Base-by-base conservation (phyloP, 495 filamentous ascomycete genomes). In the Penicillium argentinense region DNA sequence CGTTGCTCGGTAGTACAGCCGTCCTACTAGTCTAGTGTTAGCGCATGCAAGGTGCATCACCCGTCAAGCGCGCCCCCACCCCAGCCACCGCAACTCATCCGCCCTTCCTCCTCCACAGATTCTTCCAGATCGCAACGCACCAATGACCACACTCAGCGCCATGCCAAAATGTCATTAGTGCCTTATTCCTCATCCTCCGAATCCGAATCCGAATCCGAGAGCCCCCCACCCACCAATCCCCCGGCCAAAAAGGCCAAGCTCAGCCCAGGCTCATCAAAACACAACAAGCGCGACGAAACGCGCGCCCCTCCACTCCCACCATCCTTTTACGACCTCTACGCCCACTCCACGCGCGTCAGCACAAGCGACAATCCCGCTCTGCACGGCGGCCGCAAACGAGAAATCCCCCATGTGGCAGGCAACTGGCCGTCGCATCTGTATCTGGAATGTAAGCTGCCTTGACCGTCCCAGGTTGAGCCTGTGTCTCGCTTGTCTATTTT, bases 381-480 rank as follows among this genome's bases (percentile, higher is more conserved):
- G 23, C 93, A 98, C 66, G 85, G 83, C 22, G 93, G 93, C 22
- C 81, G 91, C 30, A 87, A 84, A 59, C 77, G 93, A 18, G 79
- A 80, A 30, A 87, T 81, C 30, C 91, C 93, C 2, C 93, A 98
- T 66, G 71, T 92, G 9, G 80, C 86, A 40, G 93, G 93, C 17
- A 87, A 88, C 68, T 98, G 93, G 93, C 88, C 93, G 2, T 90
- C 83, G 13, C 91, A 96, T 65, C 56, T 97, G 16, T 98, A 95
- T 64, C 73, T 97, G 44, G 92, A 97, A 74, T 98, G 92, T 92
- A 76, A 62, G 83, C 70, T n/a, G 44, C 42, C 14, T 39, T 51
- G 14, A 42, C 41, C 5, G 28, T 30, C 28, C 28, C 28, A 30
- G 28, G 9, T 5, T 5, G 5, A n/a, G 9, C 28, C 9, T 30